Evolutionary conservation across 257 asterid species (phyloP), one percentile per base, ranked within the genome.

Genomic region (Ilex aquifolium): DNA sequence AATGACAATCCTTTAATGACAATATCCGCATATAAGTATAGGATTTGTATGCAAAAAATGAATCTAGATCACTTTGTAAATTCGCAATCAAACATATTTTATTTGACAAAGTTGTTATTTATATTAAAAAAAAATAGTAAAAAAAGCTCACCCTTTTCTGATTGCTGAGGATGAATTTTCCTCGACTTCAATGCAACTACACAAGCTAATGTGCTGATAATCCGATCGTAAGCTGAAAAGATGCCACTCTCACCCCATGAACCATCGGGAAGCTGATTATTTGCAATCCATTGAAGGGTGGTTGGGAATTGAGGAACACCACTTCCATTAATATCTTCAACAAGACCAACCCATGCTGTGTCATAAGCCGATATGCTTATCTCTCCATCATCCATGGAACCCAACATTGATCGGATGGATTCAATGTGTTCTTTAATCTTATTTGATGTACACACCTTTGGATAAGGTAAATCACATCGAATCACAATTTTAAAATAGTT

Each of bases 291-390:
- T 0, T 85, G 74, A 13, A 92, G 76, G 63, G 85, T 77, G 0
- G 79, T 21, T 0, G 95, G 97, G 12, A 92, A 92, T 64, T 89
- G 91, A 4, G 98, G 97, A 13, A 5, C 42, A 2, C 76, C 82
- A 39, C 63, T 57, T 40, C 85, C 91, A 27, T 60, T 58, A 4
- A 73, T 32, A 15, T 85, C 89, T 51, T 77, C 83, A 60, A 92
- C 95, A 10, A 92, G 72, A 30, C 95, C 97, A 68, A 83, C 97
- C 99, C 99, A 92, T 2, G 99, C 99, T 4, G 99, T 87, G 77
- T 92, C 99, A 70, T 92, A 92, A 0, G 99, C 88, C 2, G 99
- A 92, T 29, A 77, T 27, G 31, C 62, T 86, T 61, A 85, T 92
- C 62, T 82, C 86, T 5, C 99, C 99, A 32, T 92, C 99, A 12